Base-by-base conservation (phyloP, 257 asterid species). In the Ophiorrhiza pumila region DNA sequence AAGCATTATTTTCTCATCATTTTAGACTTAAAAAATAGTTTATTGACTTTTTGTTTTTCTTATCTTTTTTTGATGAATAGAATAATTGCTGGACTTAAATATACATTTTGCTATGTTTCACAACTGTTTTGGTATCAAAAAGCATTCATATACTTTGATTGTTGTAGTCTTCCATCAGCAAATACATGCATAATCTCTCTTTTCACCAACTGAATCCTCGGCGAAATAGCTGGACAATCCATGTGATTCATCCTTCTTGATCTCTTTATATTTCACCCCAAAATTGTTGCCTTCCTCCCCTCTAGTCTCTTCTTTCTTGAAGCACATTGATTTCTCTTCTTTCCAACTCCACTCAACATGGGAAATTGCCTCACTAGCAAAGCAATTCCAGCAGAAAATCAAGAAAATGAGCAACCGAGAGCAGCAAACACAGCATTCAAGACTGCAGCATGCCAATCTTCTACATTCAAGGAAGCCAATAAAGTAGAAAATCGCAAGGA, bases 331-430 rank as follows among this genome's bases (percentile, higher is more conserved):
- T 46, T 15, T 52, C 32, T 22, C 29, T 39, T 53, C 32, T 56
- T 13, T 35, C 32, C 27, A 35, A 5, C 32, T 39, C 2, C 23
- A 37, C 7, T 39, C 66, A 42, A 57, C 35, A 71, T 71, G 75
- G 75, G 75, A 57, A 71, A 71, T 59, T 71, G 75, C 75, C 58
- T 71, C 17, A 58, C 60, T 18, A 71, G 34, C 5, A 71, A 58
- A 71, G n/a, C 11, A 55, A 15, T 56, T 71, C 31, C 42, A 41
- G 10, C n/a, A 18, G 43, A 42, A 56, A 34, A 71, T 57, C 41
- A 37, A 13, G 11, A 63, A 63, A 8, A 7, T 23, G 68, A 63
- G 29, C 46, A 42, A 35, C 29, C 49, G 35, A 29, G 14, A 22
- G 25, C 55, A 23, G 55, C 22, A 13, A 71, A 41, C 17, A 32